These are phyloP conservation scores for Populus davidiana DNA, from an alignment of 345 rosid genomes.

Conservation along the genomic window DNA sequence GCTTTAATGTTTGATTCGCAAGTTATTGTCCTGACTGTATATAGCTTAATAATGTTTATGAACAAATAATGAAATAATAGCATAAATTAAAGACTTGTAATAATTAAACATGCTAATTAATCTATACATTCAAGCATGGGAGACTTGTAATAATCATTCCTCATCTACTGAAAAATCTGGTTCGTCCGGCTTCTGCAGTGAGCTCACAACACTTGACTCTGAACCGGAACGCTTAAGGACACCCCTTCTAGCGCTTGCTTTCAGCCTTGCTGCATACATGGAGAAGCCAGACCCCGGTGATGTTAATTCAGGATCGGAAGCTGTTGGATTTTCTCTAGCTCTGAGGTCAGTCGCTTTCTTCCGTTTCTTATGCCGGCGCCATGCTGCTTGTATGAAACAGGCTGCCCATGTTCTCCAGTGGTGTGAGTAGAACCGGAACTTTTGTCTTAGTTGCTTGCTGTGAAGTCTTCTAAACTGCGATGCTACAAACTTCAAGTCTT, in stretches of 20 bases:
- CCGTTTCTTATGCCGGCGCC: slow-evolving; percentile 66
- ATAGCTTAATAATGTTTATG: neutral
- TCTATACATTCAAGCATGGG: neutral
- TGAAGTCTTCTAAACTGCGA: slow-evolving; percentile 75
- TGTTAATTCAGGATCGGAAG: slow-evolving; percentile 16
- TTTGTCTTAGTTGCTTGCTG: slow-evolving; percentile 75
- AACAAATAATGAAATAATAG: neutral
- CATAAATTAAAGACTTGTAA: neutral
- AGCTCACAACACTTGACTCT: slow-evolving; percentile 39
- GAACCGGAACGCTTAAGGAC: slow-evolving; percentile 35
- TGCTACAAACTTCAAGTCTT: slow-evolving; percentile 78
- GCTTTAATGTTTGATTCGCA: neutral
- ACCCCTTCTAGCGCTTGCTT: slow-evolving; percentile 38
- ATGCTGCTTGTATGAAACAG: slow-evolving; percentile 76
- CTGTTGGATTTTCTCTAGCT: slow-evolving; percentile 35
- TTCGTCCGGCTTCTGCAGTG: slow-evolving; percentile 73
- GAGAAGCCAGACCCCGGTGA: slow-evolving; percentile 25
- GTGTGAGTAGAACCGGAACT: slow-evolving; percentile 79
- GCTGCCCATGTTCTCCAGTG: slow-evolving; percentile 96
- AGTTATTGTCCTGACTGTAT: neutral
- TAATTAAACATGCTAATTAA: neutral
- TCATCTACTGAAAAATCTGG: slow-evolving; percentile 77
- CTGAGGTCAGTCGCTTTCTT: slow-evolving; percentile 51
- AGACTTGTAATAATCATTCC: slow-evolving; percentile 18
- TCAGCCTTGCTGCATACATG: slow-evolving; percentile 33